Percentiles rank a stretch among this genome's conserved stretches.
These are phyloP conservation scores for Obelidium mucronatum DNA, from an alignment of 192 early-diverging fungal species.

Conservation along the genomic window DNA sequence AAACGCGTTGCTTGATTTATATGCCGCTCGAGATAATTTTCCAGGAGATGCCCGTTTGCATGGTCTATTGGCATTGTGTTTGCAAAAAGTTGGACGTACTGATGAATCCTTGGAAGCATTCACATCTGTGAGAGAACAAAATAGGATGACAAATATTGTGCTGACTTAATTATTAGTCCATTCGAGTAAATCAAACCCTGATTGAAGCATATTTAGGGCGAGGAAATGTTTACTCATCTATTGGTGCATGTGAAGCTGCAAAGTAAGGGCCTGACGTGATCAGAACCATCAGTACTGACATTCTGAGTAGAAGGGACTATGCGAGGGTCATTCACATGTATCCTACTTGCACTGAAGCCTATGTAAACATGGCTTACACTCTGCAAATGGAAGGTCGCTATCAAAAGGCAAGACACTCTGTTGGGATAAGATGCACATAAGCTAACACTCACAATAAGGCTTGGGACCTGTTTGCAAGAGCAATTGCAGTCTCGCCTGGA, in stretches of 20 bases:
- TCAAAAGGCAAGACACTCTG: constrained; percentile 42
- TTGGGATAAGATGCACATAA: too few species aligned
- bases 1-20: constrained; percentile 61
- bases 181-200: constrained; percentile 51
- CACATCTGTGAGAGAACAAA: constrained; percentile 38
- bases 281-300: neutral
- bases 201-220: constrained; percentile 59
- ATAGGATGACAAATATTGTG: neutral
- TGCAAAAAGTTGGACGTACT: constrained; percentile 57
- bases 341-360: constrained; percentile 55
- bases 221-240: constrained; percentile 58
- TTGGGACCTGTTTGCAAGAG: constrained; percentile 55
- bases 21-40: constrained; percentile 58
- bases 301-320: constrained; percentile 53
- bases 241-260: constrained; percentile 25
- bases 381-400: constrained; percentile 51
- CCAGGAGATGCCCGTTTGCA: constrained; percentile 58
- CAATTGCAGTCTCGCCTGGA: constrained; percentile 48
- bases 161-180: constrained; percentile 37
- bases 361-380: constrained; percentile 63
- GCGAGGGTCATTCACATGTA: constrained; percentile 61
- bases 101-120: constrained; percentile 57
- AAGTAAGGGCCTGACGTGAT: constrained; percentile 13
- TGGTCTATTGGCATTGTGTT: constrained; percentile 54
- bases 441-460: too few species aligned